Base-by-base conservation (phyloP, 1,139 yeast genomes). In the Candida neerlandica region DNA sequence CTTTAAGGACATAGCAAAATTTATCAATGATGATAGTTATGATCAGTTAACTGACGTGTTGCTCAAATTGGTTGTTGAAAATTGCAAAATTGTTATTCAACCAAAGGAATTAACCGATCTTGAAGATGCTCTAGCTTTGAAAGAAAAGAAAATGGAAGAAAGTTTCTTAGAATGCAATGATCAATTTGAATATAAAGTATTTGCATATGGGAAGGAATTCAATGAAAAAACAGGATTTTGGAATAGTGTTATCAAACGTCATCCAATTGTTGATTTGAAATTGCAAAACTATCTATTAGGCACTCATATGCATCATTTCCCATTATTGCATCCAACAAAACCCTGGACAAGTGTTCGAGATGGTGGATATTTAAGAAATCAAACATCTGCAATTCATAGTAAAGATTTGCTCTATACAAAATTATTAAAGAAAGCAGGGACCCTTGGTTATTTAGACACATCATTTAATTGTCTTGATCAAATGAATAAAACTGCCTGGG, bases 311-410 rank as follows among this genome's bases (percentile, higher is more conserved):
- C 44, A 44, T 32, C 46, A 46, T 41, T 55, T 75, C 3, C 81
- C 81, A 0, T 72, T 75, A 78, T 45, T 76, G 11, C 57, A 60
- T 37, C 73, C 76, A 2, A 79, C 81, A 0, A 62, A 62, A 47
- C 63, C 62, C 4, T 76, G 80, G 80, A 55, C 54, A 0, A 51
- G 65, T 5, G 74, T 77, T 0, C 51, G 43, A 0, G 54, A 55
- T 15, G 81, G 81, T 0, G 81, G 80, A 0, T 75, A 60, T 51
- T 55, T 73, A 26, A 57, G 56, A 10, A 59, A 63, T 41, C 48
- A 62, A 16, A 65, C 61, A 43, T 64, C 68, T 0, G 52, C 75
- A 10, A 60, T 75, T 1, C 53, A 59, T 14, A 58, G 68, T 1
- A 52, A 51, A 2, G 68, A 67, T 26, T 42, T 49, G 0, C 49